phyloP scores from a whole-genome alignment of 2,329 filamentous ascomycete species.

The Talaromyces sp. region DNA sequence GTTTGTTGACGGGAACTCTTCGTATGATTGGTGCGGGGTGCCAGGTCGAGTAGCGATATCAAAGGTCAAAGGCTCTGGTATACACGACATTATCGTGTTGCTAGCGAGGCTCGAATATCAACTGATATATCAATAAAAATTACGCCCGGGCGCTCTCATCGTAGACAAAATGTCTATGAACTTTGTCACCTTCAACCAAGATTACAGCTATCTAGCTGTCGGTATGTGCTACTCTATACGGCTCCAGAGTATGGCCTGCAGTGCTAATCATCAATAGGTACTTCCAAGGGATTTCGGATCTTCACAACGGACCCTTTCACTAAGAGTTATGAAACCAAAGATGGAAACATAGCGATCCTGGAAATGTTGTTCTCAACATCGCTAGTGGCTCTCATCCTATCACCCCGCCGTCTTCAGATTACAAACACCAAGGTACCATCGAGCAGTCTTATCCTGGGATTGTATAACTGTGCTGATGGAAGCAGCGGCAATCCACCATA shows the following conservation, averaged over 20 bases:
- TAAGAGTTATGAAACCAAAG: constrained; percentile 90
- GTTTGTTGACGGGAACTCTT: constrained; percentile 11
- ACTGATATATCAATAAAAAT: background rate
- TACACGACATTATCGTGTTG: background rate
- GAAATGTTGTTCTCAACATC: constrained; percentile 99
- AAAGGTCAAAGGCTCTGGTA: background rate
- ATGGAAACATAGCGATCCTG: constrained; percentile 91
- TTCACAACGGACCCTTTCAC: constrained; percentile 96
- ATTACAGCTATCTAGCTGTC: constrained; percentile 94
- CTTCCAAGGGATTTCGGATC: constrained; percentile 89
- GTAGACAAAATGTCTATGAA: constrained; percentile 69
- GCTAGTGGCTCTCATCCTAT: constrained; percentile 87
- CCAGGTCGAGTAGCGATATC: constrained; percentile 4
- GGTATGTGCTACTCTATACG: constrained; percentile 55
- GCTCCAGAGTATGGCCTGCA: background rate
- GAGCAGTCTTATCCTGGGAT: background rate
- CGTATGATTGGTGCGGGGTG: constrained; percentile 20
- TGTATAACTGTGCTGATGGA: constrained; percentile 17
- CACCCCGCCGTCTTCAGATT: constrained; percentile 87
- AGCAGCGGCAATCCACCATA: constrained; percentile 72
- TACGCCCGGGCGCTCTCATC: background rate
- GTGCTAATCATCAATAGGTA: constrained; percentile 55
- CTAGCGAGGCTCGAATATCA: background rate
- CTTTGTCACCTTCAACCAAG: constrained; percentile 98
- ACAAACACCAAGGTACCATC: constrained; percentile 84